Base-by-base conservation (phyloP, 257 asterid genomes). In the Handroanthus guayacan region DNA sequence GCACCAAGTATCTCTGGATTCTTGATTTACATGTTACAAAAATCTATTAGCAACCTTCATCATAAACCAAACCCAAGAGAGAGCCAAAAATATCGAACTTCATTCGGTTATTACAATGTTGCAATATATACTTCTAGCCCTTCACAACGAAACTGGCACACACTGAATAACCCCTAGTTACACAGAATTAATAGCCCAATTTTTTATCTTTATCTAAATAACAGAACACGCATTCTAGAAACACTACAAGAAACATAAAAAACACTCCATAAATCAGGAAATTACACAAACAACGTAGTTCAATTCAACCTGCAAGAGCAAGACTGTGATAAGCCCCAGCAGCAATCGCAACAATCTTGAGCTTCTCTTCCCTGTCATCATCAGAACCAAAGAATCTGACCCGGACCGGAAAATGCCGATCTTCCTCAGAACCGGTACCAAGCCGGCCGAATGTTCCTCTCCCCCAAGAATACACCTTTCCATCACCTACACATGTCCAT, bases 281-380 rank as follows among this genome's bases (percentile, higher is more conserved):
- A 60, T 9, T 6, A 57, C 20, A 7, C 9, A 16, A 61, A 41
- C 4, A 37, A 56, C 14, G 38, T 18, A 20, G 5, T 0, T 20
- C 34, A 67, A 43, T 36, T 8, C 11, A 76, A 92, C 99, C 99
- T 86, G 97, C 84, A 81, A 94, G 86, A 67, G 97, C 99, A 74
- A 94, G 96, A 75, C 91, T 90, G 79, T 94, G 99, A 82, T 94
- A 92, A 75, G 99, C 90, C 74, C 97, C 99, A 82, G 97, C 89
- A 71, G 94, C 87, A 75, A 94, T 78, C 18, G 81, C 96, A 75
- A 94, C 89, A 82, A 92, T 90, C 62, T 82, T 87, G 81, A 89
- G 83, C 71, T 76, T 74, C 34, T 85, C 84, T 45, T 80, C 88
- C 38, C 81, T 87, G 14, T 84, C 85, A 52, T 75, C 86, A 56